Base-by-base conservation (phyloP, 495 filamentous ascomycete species). In the Podospora sp. region DNA sequence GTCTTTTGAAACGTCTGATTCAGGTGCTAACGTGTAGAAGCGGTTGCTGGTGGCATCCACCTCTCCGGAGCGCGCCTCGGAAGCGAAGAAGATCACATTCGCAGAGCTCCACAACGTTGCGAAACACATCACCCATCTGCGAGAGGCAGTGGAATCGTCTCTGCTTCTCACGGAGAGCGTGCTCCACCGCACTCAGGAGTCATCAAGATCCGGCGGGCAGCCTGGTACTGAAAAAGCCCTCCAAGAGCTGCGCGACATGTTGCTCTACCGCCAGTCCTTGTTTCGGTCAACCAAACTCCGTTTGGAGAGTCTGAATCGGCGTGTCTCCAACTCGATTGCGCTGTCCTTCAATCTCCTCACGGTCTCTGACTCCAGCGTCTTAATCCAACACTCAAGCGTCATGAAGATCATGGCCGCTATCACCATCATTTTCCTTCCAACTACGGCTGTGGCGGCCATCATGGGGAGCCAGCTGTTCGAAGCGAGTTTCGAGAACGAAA, bases 251-350 rank as follows among this genome's bases (percentile, higher is more conserved):
- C 24, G 27, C 24, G 56, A 60, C 22, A 9, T 26, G 27, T 22
- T 60, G 21, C 56, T 60, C 7, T 60, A 60, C 27, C 56, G 56
- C 21, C 56, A 35, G 56, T 60, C 56, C 27, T 26, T 60, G 9
- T 35, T 60, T 60, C 56, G 56, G 1, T 60, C 56, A 21, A 60
- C 56, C 24, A 60, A 35, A n/a, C 56, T 60, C 24, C 56, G 56
- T 12, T 22, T 60, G 56, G 56, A 60, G 22, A 60, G 56, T 35
- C n/a, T 60, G 56, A 35, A 60, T 12, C 24, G 2, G 27, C 56
- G 56, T 1, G 56, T 53, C 51, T 20, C 51, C 14, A 53, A 33
- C 29, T 33, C 29, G 8, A 33, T 33, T 8, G 29, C 29, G 8
- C 29, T 33, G 8, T 33, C 29, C 4, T 33, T 33, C 29, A 33